Evolutionary conservation across 2,329 filamentous ascomycete genomes (phyloP).

Genomic region (Daldinia sp.): DNA sequence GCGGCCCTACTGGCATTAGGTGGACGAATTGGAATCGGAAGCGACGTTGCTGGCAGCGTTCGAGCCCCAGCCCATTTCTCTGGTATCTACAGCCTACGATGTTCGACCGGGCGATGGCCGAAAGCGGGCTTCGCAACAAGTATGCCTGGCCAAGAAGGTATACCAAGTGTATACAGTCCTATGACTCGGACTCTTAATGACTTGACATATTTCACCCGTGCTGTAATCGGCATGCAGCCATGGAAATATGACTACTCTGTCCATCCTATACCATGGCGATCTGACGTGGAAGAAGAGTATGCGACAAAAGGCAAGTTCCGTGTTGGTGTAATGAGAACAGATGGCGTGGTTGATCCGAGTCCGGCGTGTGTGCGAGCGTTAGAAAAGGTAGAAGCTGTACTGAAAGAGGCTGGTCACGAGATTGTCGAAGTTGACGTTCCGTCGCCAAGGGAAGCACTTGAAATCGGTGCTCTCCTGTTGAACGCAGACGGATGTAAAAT

Average conservation of each 20-base stretch:
- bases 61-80: constrained; percentile 88
- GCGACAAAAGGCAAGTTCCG: constrained; percentile 69
- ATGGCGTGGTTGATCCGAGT: constrained; percentile 84
- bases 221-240: constrained; percentile 80
- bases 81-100: constrained; percentile 86
- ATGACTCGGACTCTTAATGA: constrained; percentile 90
- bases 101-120: constrained; percentile 89
- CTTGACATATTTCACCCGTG: constrained; percentile 82
- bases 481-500: constrained; percentile 85
- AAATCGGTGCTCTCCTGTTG: constrained; percentile 80
- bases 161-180: constrained; percentile 87
- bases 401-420: constrained; percentile 77
- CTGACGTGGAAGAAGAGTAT: constrained; percentile 66
- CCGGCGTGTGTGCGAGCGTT: constrained; percentile 84
- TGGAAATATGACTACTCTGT: constrained; percentile 90
- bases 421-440: constrained; percentile 72
- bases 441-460: constrained; percentile 76
- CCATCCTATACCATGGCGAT: constrained; percentile 83
- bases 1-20: constrained; percentile 81
- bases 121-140: constrained; percentile 84
- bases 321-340: constrained; percentile 80
- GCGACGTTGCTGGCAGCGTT: constrained; percentile 90
- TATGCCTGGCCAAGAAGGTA: constrained; percentile 92
- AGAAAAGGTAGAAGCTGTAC: constrained; percentile 72
- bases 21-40: constrained; percentile 87